These are phyloP conservation scores for Dioscorea alata DNA, from an alignment of 106 monocot species.

Conservation along the genomic window DNA sequence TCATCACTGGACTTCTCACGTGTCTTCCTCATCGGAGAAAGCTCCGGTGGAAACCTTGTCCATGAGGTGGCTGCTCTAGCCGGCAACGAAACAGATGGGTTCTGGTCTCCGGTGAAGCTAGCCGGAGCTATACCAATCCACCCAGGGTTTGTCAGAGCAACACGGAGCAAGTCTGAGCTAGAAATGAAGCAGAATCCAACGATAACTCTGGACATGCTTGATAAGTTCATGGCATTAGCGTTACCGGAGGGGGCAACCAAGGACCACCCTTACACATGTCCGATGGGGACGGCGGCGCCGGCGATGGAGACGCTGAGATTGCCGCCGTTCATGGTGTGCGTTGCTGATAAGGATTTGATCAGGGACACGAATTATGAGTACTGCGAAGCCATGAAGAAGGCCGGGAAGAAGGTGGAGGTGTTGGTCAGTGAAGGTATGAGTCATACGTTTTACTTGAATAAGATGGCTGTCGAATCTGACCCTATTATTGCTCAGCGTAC, in stretches of 20 bases:
- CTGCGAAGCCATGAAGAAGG: constrained; percentile 45
- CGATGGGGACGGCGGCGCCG: constrained; percentile 52
- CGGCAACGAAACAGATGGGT: constrained; percentile 14
- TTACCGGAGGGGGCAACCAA: constrained; percentile 55
- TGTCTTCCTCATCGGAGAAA: constrained; percentile 77
- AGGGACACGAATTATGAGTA: constrained; percentile 71
- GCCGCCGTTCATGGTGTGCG: constrained; percentile 56
- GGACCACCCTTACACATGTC: constrained; percentile 75
- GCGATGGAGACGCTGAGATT: constrained; percentile 29
- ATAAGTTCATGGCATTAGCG: constrained; percentile 49
- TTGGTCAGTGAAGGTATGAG: constrained; percentile 33
- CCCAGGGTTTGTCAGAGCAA: constrained; percentile 62
- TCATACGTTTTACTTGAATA: constrained; percentile 77
- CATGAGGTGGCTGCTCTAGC: constrained; percentile 43
- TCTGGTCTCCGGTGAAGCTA: constrained; percentile 35
- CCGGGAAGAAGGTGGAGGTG: constrained; percentile 72
- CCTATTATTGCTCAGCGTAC: constrained; percentile 29
- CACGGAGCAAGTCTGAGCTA: constrained; percentile 58
- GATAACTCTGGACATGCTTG: constrained; percentile 67
- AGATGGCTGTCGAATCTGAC: constrained; percentile 49
- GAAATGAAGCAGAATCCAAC: constrained; percentile 29
- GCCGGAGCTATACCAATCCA: constrained; percentile 58
- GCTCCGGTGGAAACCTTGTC: constrained; percentile 77
- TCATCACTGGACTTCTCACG: constrained; percentile 40
- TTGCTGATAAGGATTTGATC: constrained; percentile 59